These are phyloP conservation scores for Candolleomyces efflorescens DNA, from an alignment of 768 basidiomycete genomes.

Conservation along the genomic window DNA sequence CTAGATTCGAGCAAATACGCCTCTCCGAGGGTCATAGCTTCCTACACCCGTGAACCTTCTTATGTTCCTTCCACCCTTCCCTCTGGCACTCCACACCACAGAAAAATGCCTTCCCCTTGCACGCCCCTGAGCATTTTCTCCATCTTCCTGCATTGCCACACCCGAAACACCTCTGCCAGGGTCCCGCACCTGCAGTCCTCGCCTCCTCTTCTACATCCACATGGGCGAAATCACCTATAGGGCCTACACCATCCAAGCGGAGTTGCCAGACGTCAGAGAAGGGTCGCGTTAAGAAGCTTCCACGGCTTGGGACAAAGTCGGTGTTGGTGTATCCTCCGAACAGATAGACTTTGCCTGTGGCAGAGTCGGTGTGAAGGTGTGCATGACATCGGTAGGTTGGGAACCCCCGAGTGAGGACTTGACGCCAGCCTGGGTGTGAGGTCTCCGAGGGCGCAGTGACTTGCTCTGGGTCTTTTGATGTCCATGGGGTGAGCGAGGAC, in stretches of 20 bases:
- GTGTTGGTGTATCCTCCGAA: constrained; percentile 39
- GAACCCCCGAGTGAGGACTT: not conserved
- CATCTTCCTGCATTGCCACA: constrained; percentile 32
- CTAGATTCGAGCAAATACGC: too few species aligned
- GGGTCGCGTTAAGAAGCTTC: constrained; percentile 19
- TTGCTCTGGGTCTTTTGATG: not conserved
- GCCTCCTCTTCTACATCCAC: constrained; percentile 33
- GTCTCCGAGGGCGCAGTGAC: not conserved
- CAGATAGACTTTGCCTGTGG: constrained; percentile 31
- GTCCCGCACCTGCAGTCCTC: constrained; percentile 29
- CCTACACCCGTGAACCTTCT: constrained; percentile 18
- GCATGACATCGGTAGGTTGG: constrained; percentile 1
- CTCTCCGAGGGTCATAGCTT: constrained; percentile 5
- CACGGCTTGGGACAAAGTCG: constrained; percentile 27
- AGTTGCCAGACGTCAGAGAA: constrained; percentile 37
- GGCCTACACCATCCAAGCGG: constrained; percentile 23
- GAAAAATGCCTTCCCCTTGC: constrained; percentile 23
- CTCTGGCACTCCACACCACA: constrained; percentile 21
- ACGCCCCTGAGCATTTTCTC: constrained; percentile 34
- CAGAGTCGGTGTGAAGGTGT: constrained; percentile 26
- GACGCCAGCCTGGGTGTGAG: not conserved
- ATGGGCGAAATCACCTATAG: constrained; percentile 29
- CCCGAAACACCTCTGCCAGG: constrained; percentile 34
- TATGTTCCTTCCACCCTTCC: constrained; percentile 30
- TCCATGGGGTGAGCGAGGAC: not conserved